A percentile compares a stretch with the other conserved stretches of the same genome.
Evolutionary conservation across 768 basidiomycete genomes (phyloP).

Genomic region (Rhodocollybia butyracea): DNA sequence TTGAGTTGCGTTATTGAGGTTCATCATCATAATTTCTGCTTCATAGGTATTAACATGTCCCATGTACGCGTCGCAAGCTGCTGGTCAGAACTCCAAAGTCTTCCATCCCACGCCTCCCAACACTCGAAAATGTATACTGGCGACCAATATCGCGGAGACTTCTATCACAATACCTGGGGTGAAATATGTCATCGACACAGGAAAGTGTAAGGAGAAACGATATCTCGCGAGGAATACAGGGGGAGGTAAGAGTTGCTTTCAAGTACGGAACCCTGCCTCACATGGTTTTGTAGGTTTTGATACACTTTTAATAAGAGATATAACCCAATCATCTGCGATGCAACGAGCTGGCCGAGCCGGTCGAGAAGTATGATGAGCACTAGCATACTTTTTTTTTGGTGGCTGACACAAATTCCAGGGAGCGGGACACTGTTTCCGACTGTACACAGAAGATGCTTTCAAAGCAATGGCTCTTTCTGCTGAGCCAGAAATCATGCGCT

Average conservation of each 20-base stretch:
- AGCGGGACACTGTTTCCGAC: constrained; percentile 81
- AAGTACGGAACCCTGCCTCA: too few species aligned
- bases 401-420: constrained; percentile 41
- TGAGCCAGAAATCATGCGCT: constrained; percentile 89
- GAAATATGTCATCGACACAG: constrained; percentile 93
- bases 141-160: constrained; percentile 98
- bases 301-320: constrained; percentile 74
- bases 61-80: constrained; percentile 85
- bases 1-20: not conserved
- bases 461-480: constrained; percentile 58
- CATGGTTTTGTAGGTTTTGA: constrained; percentile 78
- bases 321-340: constrained; percentile 88
- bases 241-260: constrained; percentile 51
- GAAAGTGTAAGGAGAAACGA: constrained; percentile 93
- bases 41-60: constrained; percentile 68
- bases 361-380: constrained; percentile 60
- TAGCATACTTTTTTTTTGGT: not conserved
- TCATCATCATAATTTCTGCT: constrained; percentile 1
- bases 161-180: constrained; percentile 97
- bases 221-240: constrained; percentile 70
- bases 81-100: constrained; percentile 72
- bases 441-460: constrained; percentile 87
- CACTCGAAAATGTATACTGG: constrained; percentile 87
- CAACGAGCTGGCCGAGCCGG: constrained; percentile 97
- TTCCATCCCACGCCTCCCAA: constrained; percentile 65